Base-by-base conservation (phyloP, 2,329 filamentous ascomycete genomes). In the Aphanocladium album region DNA sequence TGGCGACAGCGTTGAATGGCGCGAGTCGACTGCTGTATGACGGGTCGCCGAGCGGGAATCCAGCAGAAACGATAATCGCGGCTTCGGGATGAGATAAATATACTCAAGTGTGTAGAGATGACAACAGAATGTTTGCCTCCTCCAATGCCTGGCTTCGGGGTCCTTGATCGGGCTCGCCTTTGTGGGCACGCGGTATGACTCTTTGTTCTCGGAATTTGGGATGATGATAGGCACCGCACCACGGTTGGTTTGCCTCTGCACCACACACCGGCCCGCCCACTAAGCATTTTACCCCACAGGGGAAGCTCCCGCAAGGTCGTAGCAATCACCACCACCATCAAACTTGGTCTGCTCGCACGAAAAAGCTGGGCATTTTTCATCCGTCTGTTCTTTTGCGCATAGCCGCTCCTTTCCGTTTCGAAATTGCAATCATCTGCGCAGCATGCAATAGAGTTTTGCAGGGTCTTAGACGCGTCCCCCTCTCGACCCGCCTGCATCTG, bases 111-210 rank as follows among this genome's bases (percentile, higher is more conserved):
- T 37, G 16, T 14, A 39, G 6, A 37, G 17, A 23, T 19, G 5
- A 33, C 12, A 33, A 33, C 21, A n/a, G 17, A 19, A 41, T 46
- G 14, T 17, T 19, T 49, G 45, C 9, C n/a, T 2, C 19, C 6
- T 12, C 23, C 17, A n/a, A n/a, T n/a, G 30, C 2, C 23, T 39
- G 35, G 16, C 16, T 23, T 17, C 30, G 39, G 16, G 30, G 19
- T 46, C 25, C 25, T 25, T n/a, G 19, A 53, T 17, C 23, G n/a
- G 39, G 52, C 11, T 30, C 7, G 9, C 52, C 17, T 43, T 30
- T 21, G 23, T 19, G 37, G 25, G 25, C 46, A 39, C 30, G 43
- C 55, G 55, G 55, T 50, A 57, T 57, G 55, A 57, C 55, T 57
- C 55, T 41, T 57, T n/a, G 23, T 19, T 17, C 16, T 21, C 7